These are phyloP conservation scores for Mortierella antarctica DNA, from an alignment of 192 early-diverging fungal genomes.

Conservation along the genomic window DNA sequence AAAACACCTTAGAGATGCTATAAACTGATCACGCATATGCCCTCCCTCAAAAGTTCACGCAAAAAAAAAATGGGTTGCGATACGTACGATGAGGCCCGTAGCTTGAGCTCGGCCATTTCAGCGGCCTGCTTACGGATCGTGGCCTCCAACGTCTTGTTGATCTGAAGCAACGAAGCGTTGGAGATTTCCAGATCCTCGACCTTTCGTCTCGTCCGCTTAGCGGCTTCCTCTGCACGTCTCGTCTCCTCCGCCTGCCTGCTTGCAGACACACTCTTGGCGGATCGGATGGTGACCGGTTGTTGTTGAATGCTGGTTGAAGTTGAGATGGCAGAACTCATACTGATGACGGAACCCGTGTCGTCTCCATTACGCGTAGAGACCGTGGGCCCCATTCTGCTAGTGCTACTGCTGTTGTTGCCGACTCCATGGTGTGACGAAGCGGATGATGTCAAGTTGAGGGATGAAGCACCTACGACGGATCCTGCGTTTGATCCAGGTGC, in stretches of 20 bases:
- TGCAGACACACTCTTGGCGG: conserved; percentile 5
- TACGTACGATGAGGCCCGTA: conserved; percentile 46
- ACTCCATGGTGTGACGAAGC: background rate
- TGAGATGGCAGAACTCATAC: conserved; percentile 10
- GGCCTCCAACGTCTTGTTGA: conserved; percentile 64
- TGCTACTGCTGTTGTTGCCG: conserved; percentile 1
- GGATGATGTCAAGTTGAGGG: background rate
- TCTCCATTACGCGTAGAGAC: conserved; percentile 6
- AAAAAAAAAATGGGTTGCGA: background rate
- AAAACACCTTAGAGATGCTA: background rate
- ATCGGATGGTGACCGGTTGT: conserved; percentile 8
- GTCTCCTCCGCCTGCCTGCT: conserved; percentile 32
- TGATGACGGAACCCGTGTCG: conserved; percentile 14
- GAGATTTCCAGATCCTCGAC: conserved; percentile 69
- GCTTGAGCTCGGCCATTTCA: conserved; percentile 60
- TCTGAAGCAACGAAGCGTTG: conserved; percentile 58
- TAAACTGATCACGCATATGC: too few species aligned
- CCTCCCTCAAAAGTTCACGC: too few species aligned
- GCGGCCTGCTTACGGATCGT: conserved; percentile 59
- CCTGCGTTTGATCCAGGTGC: conserved; percentile 10
- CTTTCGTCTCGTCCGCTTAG: conserved; percentile 48
- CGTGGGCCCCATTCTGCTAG: background rate
- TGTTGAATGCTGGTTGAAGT: conserved; percentile 5
- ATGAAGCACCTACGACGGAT: conserved; percentile 1
- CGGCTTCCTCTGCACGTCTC: conserved; percentile 33